Evolutionary conservation across 148 eudicot species (phyloP).

Genomic region (Heliosperma pusillum): DNA sequence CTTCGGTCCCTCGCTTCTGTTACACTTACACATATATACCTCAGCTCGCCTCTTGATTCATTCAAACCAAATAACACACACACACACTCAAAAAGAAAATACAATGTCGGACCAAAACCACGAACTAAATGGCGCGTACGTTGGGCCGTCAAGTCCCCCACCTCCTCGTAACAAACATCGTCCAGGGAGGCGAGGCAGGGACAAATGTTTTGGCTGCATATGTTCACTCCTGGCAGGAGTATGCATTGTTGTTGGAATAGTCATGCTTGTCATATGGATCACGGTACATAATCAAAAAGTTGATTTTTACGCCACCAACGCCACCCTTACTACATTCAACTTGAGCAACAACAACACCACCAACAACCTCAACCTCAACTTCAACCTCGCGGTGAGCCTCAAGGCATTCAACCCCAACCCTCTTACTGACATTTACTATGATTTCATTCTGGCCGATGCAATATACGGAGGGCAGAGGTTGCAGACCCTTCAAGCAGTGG

Average conservation of each 20-base stretch:
- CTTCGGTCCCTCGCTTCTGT: too few relatives aligned
- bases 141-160: slow-evolving; percentile 40
- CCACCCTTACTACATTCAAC: slow-evolving; percentile 51
- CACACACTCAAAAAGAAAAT: too few relatives aligned
- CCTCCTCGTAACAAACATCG: slow-evolving; percentile 37
- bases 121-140: too few relatives aligned
- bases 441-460: slow-evolving; percentile 42
- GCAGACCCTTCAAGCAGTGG: not conserved
- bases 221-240: slow-evolving; percentile 30
- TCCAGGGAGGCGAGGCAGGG: slow-evolving; percentile 30
- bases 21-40: too few relatives aligned
- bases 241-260: slow-evolving; percentile 35
- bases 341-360: slow-evolving; percentile 26
- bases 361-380: slow-evolving; percentile 37
- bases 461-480: slow-evolving; percentile 45
- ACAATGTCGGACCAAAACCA: too few relatives aligned
- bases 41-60: too few relatives aligned
- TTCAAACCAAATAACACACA: too few relatives aligned
- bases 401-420: slow-evolving; percentile 65
- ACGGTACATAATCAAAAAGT: slow-evolving; percentile 51
- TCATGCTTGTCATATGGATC: slow-evolving; percentile 46
- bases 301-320: slow-evolving; percentile 52
- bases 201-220: slow-evolving; percentile 40
- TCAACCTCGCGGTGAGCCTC: slow-evolving; percentile 57
- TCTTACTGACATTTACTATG: slow-evolving; percentile 63